phyloP scores from a whole-genome alignment of 208 protist species.

The Leishmania lainsoni region DNA sequence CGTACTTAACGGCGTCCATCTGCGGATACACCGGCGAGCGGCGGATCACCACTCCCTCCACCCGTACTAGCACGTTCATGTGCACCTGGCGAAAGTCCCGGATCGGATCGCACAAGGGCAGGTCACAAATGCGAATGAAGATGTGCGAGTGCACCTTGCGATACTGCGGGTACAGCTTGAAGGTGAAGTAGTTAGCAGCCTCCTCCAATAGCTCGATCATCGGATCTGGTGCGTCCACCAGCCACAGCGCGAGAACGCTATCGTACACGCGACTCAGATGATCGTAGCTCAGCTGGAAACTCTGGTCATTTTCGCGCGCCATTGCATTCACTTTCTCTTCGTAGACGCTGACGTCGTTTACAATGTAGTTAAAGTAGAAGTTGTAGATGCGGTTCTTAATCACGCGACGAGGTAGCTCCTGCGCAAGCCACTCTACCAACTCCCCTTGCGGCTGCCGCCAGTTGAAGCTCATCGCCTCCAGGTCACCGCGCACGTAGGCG shows the following conservation, averaged over 20 bases:
- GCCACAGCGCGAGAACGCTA: conserved; percentile 94
- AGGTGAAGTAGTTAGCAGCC: conserved; percentile 92
- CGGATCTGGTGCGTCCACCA: conserved; percentile 95
- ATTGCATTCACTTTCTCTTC: conserved; percentile 82
- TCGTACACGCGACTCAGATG: conserved; percentile 92
- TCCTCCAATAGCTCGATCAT: conserved; percentile 99
- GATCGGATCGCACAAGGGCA: conserved; percentile 97
- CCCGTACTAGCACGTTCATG: conserved; percentile 97
- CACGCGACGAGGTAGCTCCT: conserved; percentile 84
- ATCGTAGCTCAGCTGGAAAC: conserved; percentile 94
- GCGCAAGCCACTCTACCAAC: conserved; percentile 89
- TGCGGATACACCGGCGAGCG: conserved; percentile 98
- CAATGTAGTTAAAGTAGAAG: conserved; percentile 91
- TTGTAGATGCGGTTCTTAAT: conserved; percentile 93
- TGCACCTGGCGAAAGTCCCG: conserved; percentile 98
- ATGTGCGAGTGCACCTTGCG: conserved; percentile 90
- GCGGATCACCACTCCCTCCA: conserved; percentile 98
- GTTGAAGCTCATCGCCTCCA: conserved; percentile 84
- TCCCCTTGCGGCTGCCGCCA: conserved; percentile 88
- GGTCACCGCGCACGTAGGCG: conserved; percentile 77
- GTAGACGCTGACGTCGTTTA: conserved; percentile 80
- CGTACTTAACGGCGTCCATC: conserved; percentile 96
- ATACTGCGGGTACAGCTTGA: conserved; percentile 95
- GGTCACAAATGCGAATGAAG: conserved; percentile 97
- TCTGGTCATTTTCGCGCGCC: conserved; percentile 93